These are phyloP conservation scores for Naganishia randhawae DNA, from an alignment of 768 basidiomycete genomes.

Conservation along the genomic window DNA sequence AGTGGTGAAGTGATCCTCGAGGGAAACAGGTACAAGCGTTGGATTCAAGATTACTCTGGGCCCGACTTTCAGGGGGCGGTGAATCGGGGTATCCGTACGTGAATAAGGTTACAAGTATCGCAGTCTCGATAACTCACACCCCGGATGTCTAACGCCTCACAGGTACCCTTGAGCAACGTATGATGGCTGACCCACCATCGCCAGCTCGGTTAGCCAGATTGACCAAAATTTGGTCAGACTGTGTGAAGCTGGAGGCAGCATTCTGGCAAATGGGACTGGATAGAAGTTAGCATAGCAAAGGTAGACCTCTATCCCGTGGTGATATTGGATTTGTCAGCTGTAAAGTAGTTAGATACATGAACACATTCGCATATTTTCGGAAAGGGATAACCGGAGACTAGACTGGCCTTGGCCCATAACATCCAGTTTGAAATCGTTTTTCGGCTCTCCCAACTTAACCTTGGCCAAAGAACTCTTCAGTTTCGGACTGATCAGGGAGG, in stretches of 20 bases:
- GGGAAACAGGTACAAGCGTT: conserved; percentile 64
- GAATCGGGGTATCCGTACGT: conserved; percentile 66
- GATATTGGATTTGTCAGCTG: too few relatives aligned
- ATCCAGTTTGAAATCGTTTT: too few relatives aligned
- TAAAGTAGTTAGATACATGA: too few relatives aligned
- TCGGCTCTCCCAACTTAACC: too few relatives aligned
- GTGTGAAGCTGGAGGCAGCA: conserved; percentile 70
- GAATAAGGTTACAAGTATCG: neutral
- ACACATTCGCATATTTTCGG: too few relatives aligned
- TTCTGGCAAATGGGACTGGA: conserved; percentile 78
- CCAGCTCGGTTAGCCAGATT: conserved; percentile 62
- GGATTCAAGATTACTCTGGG: conserved; percentile 67
- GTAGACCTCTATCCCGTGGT: too few relatives aligned
- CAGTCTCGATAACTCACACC: conserved; percentile 13
- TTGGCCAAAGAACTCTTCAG: too few relatives aligned
- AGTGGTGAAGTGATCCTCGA: conserved; percentile 61
- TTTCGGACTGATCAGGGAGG: too few relatives aligned
- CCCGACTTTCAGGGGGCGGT: conserved; percentile 70
- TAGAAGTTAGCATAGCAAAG: conserved; percentile 15
- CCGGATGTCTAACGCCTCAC: neutral
- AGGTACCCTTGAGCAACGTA: conserved; percentile 72
- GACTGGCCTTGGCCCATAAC: too few relatives aligned
- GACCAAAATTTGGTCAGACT: conserved; percentile 68
- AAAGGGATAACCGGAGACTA: too few relatives aligned
- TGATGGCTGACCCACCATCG: conserved; percentile 64